Conservation (phyloP, 768 basidiomycete genomes). For the Boletus rubropictus region DNA sequence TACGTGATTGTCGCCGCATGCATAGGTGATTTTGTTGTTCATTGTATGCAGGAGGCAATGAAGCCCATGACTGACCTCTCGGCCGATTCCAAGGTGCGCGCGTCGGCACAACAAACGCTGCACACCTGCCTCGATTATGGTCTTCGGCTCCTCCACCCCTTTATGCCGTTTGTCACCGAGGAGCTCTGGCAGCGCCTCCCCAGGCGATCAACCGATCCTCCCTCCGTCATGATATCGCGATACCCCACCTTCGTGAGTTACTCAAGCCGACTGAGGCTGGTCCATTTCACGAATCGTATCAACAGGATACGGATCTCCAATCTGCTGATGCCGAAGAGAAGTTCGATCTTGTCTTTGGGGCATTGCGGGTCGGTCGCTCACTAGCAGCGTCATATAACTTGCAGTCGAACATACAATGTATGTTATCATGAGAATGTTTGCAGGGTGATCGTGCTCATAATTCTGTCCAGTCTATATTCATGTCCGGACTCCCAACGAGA, state of each 20-base stretch:
- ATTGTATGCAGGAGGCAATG: constrained; percentile 78
- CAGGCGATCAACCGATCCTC: constrained; percentile 70
- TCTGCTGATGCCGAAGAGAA: constrained; percentile 72
- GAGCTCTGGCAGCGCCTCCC: constrained; percentile 98
- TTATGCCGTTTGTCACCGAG: constrained; percentile 99
- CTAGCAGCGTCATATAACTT: constrained; percentile 78
- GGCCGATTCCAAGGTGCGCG: constrained; percentile 52
- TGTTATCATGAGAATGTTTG: not conserved
- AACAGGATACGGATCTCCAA: constrained; percentile 55
- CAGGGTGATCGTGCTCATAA: not conserved
- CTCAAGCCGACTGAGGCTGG: not conserved
- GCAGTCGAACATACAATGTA: constrained; percentile 58
- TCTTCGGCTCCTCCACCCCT: constrained; percentile 86
- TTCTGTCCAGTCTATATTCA: constrained; percentile 60
- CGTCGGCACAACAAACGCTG: constrained; percentile 90
- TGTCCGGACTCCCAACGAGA: constrained; percentile 57
- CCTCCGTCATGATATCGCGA: constrained; percentile 83
- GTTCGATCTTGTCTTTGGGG: constrained; percentile 81
- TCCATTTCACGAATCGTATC: not conserved
- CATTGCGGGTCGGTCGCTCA: constrained; percentile 52
- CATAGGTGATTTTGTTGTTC: not conserved
- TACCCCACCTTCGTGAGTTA: constrained; percentile 74
- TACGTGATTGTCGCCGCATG: constrained; percentile 35
- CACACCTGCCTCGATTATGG: constrained; percentile 93
- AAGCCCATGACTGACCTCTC: constrained; percentile 92